Evolutionary conservation across 2,329 filamentous ascomycete species (phyloP).

Genomic region (Eutypa lata): DNA sequence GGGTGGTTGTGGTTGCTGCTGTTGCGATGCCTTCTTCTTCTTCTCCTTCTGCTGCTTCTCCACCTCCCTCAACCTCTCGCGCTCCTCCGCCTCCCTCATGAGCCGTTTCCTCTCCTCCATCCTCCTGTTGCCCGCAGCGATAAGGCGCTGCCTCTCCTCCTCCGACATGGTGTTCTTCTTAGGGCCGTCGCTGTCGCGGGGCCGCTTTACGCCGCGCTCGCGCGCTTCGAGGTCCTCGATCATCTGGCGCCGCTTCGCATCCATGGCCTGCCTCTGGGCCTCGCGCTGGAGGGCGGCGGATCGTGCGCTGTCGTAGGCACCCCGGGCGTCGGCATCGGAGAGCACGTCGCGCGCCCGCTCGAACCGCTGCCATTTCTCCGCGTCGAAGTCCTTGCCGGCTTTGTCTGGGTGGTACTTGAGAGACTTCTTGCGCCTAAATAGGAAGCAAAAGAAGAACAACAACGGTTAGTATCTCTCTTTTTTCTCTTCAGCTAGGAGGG

Average conservation of each 20-base stretch:
- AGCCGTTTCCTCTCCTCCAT: slow-evolving; percentile 40
- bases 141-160: slow-evolving; percentile 28
- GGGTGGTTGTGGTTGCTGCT: background rate
- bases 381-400: slow-evolving; percentile 69
- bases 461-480: background rate
- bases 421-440: slow-evolving; percentile 57
- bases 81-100: slow-evolving; percentile 39
- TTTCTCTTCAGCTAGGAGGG: background rate
- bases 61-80: slow-evolving; percentile 37
- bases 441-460: background rate
- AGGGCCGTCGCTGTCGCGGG: slow-evolving; percentile 46
- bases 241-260: slow-evolving; percentile 69
- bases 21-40: slow-evolving; percentile 2
- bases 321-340: slow-evolving; percentile 64
- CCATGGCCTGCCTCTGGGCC: slow-evolving; percentile 69
- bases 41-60: slow-evolving; percentile 20
- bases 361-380: slow-evolving; percentile 80
- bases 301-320: slow-evolving; percentile 74
- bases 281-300: slow-evolving; percentile 68
- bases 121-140: slow-evolving; percentile 32
- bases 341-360: slow-evolving; percentile 86
- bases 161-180: slow-evolving; percentile 14
- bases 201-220: slow-evolving; percentile 64
- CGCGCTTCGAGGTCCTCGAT: slow-evolving; percentile 82
- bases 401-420: slow-evolving; percentile 96